Conservation (phyloP, 345 rosid genomes). For the Arabis hirsuta region DNA sequence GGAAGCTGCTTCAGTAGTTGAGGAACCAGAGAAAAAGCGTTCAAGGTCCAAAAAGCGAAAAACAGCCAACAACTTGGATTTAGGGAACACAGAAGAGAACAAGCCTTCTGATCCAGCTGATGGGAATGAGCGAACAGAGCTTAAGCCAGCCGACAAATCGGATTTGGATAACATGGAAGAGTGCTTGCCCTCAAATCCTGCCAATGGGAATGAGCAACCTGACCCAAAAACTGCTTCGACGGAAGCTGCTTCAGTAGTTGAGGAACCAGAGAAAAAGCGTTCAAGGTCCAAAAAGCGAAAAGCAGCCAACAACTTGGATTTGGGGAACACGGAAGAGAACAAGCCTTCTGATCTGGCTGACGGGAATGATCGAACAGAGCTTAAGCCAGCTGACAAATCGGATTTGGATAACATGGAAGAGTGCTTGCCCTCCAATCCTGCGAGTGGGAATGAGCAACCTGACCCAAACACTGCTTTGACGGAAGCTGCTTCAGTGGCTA, state of each 20-base stretch:
- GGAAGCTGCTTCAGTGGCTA: conserved; percentile 21
- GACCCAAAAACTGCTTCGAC: conserved; percentile 15
- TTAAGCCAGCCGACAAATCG: background rate
- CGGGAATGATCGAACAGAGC: conserved; percentile 15
- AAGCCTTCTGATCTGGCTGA: conserved; percentile 6
- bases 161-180: conserved; percentile 6
- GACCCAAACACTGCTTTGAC: conserved; percentile 20
- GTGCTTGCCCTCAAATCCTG: background rate
- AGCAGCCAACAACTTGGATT: conserved; percentile 20
- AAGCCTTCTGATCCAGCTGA: too few relatives aligned
- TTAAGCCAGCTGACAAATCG: background rate
- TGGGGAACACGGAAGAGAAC: conserved; percentile 25
- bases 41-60: conserved; percentile 22
- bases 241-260: conserved; percentile 17
- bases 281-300: conserved; percentile 20
- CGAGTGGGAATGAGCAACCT: conserved; percentile 17
- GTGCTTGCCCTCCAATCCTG: conserved; percentile 6
- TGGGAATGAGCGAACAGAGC: conserved; percentile 1
- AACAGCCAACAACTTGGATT: conserved; percentile 20
- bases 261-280: conserved; percentile 33
- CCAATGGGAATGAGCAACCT: conserved; percentile 13
- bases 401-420: conserved; percentile 5
- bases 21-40: conserved; percentile 33
- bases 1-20: conserved; percentile 13
- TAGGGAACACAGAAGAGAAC: background rate